Percentiles rank a stretch among this genome's conserved stretches.
Conservation (phyloP, 2,329 filamentous ascomycete genomes). For the Coniella vitis region DNA sequence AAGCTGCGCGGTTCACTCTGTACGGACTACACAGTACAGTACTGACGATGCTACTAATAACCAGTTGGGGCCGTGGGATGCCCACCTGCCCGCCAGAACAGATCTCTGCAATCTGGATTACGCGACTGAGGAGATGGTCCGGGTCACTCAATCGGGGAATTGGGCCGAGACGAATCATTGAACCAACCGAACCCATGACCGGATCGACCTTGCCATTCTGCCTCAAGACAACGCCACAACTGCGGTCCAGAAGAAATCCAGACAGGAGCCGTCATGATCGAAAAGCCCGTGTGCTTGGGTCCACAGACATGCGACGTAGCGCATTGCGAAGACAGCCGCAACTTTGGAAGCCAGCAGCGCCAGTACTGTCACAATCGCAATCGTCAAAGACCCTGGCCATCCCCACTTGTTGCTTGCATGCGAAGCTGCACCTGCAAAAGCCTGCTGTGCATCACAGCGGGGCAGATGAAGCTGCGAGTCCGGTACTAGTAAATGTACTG, state of each 20-base stretch:
- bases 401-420: background rate
- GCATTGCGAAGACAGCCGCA: background rate
- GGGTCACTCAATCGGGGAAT: too few species aligned
- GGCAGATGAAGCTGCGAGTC: background rate
- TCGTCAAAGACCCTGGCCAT: slow-evolving; percentile 1
- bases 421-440: background rate
- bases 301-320: background rate
- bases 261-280: too few species aligned
- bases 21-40: too few species aligned
- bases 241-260: too few species aligned
- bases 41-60: too few species aligned
- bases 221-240: too few species aligned
- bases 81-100: background rate
- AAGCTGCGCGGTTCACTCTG: too few species aligned
- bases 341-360: background rate
- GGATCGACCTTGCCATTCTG: too few species aligned
- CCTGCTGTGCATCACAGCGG: background rate
- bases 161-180: too few species aligned
- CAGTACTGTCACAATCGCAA: background rate
- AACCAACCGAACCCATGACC: too few species aligned
- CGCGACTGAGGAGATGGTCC: too few species aligned
- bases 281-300: background rate
- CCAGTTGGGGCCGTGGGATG: background rate
- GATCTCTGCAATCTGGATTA: too few species aligned
- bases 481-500: background rate